Percentiles rank a stretch among this genome's conserved stretches.
These are phyloP conservation scores for Aspergillus sp. DNA, from an alignment of 2,329 filamentous ascomycete genomes.

Conservation along the genomic window DNA sequence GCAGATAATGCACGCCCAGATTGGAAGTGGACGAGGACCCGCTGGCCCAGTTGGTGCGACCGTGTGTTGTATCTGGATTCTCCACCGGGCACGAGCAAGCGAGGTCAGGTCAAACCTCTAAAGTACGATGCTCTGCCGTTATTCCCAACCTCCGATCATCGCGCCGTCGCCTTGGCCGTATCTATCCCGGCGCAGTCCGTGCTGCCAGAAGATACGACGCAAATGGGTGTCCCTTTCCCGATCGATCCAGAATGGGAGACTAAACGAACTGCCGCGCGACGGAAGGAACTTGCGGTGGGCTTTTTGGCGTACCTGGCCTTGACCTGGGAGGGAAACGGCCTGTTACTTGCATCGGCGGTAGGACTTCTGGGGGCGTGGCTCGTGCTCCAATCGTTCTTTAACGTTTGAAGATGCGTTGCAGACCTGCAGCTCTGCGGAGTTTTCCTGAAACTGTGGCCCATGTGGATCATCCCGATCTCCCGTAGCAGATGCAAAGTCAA, in stretches of 20 bases:
- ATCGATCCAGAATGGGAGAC: slow-evolving; percentile 60
- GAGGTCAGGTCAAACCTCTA: slow-evolving; percentile 52
- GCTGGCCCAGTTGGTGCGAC: slow-evolving; percentile 93
- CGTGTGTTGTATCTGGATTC: slow-evolving; percentile 76
- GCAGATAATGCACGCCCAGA: slow-evolving; percentile 40
- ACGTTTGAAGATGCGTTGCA: slow-evolving; percentile 17
- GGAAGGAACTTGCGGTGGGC: slow-evolving; percentile 62
- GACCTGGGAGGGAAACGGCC: slow-evolving; percentile 50
- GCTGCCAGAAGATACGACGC: slow-evolving; percentile 35
- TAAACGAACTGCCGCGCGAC: slow-evolving; percentile 56
- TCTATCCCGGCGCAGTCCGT: slow-evolving; percentile 59
- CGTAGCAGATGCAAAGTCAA: slow-evolving; percentile 5
- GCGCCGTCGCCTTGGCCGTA: slow-evolving; percentile 73
- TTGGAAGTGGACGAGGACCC: slow-evolving; percentile 76
- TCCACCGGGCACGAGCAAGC: slow-evolving; percentile 53
- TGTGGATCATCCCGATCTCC: slow-evolving; percentile 18
- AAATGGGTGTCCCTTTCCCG: slow-evolving; percentile 56
- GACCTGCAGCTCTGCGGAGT: slow-evolving; percentile 1
- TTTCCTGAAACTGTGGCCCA: slow-evolving; percentile 13
- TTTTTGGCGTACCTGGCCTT: slow-evolving; percentile 55
- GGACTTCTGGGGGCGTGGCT: slow-evolving; percentile 45
- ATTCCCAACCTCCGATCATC: slow-evolving; percentile 82
- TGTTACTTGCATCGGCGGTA: slow-evolving; percentile 43
- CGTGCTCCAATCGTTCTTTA: slow-evolving; percentile 41
- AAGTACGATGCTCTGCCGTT: slow-evolving; percentile 75